Conservation (phyloP, 2,329 filamentous ascomycete species). For the Mollisiaceae sp. region DNA sequence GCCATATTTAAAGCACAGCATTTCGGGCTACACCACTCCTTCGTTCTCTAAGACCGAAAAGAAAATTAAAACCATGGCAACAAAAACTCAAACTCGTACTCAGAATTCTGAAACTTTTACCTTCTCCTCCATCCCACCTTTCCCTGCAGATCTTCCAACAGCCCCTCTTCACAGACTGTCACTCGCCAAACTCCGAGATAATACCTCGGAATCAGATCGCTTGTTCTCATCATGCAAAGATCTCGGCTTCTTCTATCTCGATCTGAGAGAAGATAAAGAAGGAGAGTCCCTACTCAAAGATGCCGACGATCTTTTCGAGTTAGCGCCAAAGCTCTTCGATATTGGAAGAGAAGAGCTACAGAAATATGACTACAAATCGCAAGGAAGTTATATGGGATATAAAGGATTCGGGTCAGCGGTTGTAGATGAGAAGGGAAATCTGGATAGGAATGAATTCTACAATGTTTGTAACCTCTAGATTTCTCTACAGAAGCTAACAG, state of each 20-base stretch:
- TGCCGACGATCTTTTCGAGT: conserved; percentile 29
- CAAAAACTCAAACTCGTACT: conserved; percentile 5
- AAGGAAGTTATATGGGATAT: conserved; percentile 37
- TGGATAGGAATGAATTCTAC: conserved; percentile 40
- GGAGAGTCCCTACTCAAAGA: conserved; percentile 34
- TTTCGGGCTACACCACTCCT: neutral
- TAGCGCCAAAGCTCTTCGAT: conserved; percentile 39
- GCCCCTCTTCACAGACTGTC: conserved; percentile 34
- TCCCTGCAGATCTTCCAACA: conserved; percentile 33
- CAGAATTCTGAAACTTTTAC: neutral
- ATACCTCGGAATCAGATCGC: conserved; percentile 23
- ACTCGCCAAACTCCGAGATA: conserved; percentile 24
- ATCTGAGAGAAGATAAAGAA: conserved; percentile 29
- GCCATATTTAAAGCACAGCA: neutral
- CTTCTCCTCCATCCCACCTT: conserved; percentile 29
- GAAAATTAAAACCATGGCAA: neutral
- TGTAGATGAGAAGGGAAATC: conserved; percentile 35
- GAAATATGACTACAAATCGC: conserved; percentile 55
- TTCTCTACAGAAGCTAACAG: conserved; percentile 5
- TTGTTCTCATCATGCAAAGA: conserved; percentile 34
- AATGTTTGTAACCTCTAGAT: conserved; percentile 25
- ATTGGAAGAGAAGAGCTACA: conserved; percentile 55
- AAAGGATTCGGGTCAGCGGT: conserved; percentile 34
- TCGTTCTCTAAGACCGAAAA: neutral
- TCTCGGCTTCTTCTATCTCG: conserved; percentile 40